Evolutionary conservation across 768 basidiomycete genomes (phyloP).

Genomic region (Podaxis sp.): DNA sequence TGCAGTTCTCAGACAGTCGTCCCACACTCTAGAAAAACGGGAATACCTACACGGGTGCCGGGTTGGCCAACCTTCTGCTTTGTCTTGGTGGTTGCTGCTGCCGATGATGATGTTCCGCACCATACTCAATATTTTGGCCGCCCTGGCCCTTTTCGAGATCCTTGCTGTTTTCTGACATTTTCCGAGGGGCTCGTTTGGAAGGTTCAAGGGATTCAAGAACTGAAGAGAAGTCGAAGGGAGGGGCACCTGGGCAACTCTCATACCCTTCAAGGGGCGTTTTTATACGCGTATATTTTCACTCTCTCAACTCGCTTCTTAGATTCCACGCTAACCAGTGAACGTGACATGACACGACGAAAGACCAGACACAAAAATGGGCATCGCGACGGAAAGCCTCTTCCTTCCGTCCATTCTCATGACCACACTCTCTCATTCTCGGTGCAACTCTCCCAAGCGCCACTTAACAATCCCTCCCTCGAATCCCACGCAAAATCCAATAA

Average conservation of each 20-base stretch:
- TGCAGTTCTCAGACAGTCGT: neutral
- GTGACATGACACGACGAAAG: neutral
- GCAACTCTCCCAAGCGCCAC: neutral
- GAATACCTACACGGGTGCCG: conserved; percentile 46
- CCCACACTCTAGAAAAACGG: neutral
- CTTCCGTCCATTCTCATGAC: neutral
- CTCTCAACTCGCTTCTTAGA: neutral
- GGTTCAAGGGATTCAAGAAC: neutral
- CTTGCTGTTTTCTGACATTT: conserved; percentile 28
- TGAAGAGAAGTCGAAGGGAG: neutral
- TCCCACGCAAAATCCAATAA: neutral
- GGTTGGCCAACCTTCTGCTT: conserved; percentile 48
- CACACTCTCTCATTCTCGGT: neutral
- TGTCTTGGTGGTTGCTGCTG: conserved; percentile 18
- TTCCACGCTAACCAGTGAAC: neutral
- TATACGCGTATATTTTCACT: neutral
- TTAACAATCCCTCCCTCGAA: neutral
- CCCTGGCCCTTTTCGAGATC: conserved; percentile 24
- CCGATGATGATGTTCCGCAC: neutral
- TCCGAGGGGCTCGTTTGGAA: neutral
- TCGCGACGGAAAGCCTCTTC: neutral
- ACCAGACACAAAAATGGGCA: neutral
- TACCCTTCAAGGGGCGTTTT: neutral
- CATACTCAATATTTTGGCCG: conserved; percentile 19
- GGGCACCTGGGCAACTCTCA: neutral